Conservation (phyloP, 129 eudicot genomes). For the Chrysanthemum seticuspe region DNA sequence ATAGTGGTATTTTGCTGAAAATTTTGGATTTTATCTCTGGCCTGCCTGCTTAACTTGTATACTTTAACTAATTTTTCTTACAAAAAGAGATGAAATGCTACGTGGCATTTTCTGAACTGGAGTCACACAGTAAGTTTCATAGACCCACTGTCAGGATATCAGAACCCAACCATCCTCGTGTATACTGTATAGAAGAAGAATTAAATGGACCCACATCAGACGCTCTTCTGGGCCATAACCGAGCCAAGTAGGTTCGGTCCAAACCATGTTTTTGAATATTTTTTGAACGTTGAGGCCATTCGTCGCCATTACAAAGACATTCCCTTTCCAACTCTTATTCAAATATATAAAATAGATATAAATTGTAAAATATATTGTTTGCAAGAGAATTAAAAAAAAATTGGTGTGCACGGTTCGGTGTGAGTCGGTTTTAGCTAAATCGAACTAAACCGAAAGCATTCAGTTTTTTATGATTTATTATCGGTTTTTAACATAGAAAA, state of each 20-base stretch:
- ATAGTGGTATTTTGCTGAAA: not conserved
- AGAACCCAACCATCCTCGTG: not conserved
- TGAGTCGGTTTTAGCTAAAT: too few species aligned
- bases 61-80: constrained; percentile 3
- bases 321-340: not conserved
- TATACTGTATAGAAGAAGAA: too few species aligned
- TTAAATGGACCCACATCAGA: constrained; percentile 24
- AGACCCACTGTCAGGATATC: not conserved
- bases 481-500: too few species aligned
- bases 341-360: too few species aligned
- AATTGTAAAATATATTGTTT: too few species aligned
- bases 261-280: constrained; percentile 44
- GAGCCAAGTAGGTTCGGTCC: constrained; percentile 52
- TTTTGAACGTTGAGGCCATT: constrained; percentile 47
- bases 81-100: constrained; percentile 5
- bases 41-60: constrained; percentile 25
- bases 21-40: not conserved
- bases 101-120: constrained; percentile 22
- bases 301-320: not conserved
- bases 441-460: too few species aligned
- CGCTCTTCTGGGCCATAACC: constrained; percentile 42
- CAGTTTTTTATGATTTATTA: too few species aligned
- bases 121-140: constrained; percentile 20
- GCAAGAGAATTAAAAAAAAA: too few species aligned
- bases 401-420: too few species aligned